A percentile compares a stretch with the other conserved stretches of the same genome.
Evolutionary conservation across 2,329 filamentous ascomycete genomes (phyloP).

Genomic region (Rosellinia necatrix): DNA sequence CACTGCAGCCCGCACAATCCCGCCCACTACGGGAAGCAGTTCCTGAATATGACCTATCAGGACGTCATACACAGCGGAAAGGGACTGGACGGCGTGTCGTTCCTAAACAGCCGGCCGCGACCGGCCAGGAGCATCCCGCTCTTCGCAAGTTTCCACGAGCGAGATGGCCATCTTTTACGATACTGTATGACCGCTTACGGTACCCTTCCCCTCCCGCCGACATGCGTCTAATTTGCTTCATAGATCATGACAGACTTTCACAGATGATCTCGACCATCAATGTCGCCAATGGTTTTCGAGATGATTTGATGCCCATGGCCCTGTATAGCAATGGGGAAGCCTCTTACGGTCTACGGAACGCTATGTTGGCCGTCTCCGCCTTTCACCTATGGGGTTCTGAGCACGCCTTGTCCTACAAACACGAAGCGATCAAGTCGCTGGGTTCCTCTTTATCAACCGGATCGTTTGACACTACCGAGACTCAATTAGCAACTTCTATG

Average conservation of each 20-base stretch:
- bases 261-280: constrained; percentile 54
- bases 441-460: constrained; percentile 44
- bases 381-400: constrained; percentile 47
- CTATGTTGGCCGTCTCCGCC: constrained; percentile 51
- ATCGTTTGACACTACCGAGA: constrained; percentile 40
- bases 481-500: constrained; percentile 53
- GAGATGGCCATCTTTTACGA: constrained; percentile 38
- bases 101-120: constrained; percentile 35
- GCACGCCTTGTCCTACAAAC: constrained; percentile 49
- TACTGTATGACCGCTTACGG: constrained; percentile 36
- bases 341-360: constrained; percentile 47
- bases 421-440: constrained; percentile 46
- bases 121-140: constrained; percentile 37
- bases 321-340: constrained; percentile 42
- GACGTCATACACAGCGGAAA: constrained; percentile 43
- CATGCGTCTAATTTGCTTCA: constrained; percentile 18
- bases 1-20: constrained; percentile 36
- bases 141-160: constrained; percentile 37
- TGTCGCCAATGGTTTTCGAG: constrained; percentile 52
- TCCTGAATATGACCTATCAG: constrained; percentile 47
- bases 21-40: constrained; percentile 43
- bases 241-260: constrained; percentile 48
- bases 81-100: constrained; percentile 35
- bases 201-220: background rate
- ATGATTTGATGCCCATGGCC: constrained; percentile 52